Conservation (phyloP, 768 basidiomycete species). For the Daedaleopsis sinensis region DNA sequence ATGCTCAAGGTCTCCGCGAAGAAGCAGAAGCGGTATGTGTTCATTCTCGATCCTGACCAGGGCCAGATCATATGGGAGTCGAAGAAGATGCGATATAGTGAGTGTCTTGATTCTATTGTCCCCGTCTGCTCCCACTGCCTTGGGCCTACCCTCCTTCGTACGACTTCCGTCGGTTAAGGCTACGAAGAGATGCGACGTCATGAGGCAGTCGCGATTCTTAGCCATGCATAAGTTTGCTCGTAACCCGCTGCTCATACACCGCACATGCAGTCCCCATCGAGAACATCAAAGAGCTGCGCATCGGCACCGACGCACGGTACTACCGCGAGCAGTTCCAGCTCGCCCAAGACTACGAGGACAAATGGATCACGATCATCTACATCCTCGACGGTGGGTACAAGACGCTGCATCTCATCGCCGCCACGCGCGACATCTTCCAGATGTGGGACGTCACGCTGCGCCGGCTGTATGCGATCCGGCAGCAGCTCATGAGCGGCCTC, state of each 20-base stretch:
- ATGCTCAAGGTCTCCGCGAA: slow-evolving; percentile 86
- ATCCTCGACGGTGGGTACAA: slow-evolving; percentile 79
- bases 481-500: slow-evolving; percentile 69
- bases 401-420: slow-evolving; percentile 82
- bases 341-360: slow-evolving; percentile 59
- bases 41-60: slow-evolving; percentile 77
- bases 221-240: background rate
- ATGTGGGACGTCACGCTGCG: slow-evolving; percentile 67
- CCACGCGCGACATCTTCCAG: slow-evolving; percentile 60
- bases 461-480: slow-evolving; percentile 64
- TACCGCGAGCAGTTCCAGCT: slow-evolving; percentile 73
- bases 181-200: no score
- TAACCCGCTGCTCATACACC: background rate
- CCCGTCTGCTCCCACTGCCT: background rate
- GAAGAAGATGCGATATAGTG: slow-evolving; percentile 67
- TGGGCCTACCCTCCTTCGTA: background rate
- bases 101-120: slow-evolving; percentile 28
- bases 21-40: slow-evolving; percentile 70
- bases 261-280: slow-evolving; percentile 72
- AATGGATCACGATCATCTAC: slow-evolving; percentile 89
- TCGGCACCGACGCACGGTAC: slow-evolving; percentile 68
- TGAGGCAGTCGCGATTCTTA: no score
- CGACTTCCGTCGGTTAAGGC: background rate
- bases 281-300: slow-evolving; percentile 84
- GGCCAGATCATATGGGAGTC: slow-evolving; percentile 83